Percentiles rank a stretch among this genome's conserved stretches.
phyloP scores from a whole-genome alignment of 352 stramenopile genomes.

The Globisporangium spiculum region DNA sequence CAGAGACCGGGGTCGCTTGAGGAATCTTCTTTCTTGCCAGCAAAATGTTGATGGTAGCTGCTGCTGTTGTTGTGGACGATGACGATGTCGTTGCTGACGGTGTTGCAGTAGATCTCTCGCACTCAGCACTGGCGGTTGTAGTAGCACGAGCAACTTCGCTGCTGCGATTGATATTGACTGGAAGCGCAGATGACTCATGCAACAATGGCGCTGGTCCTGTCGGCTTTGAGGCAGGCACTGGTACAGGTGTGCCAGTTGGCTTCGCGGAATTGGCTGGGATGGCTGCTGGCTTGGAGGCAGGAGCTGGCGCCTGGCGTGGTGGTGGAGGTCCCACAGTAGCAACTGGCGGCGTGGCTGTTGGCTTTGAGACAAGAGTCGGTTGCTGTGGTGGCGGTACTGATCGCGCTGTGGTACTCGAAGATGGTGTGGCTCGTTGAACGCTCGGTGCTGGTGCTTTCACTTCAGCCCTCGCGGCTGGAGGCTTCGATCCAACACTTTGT shows the following conservation, averaged over 20 bases:
- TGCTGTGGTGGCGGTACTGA: not conserved
- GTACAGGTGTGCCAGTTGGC: not conserved
- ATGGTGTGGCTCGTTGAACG: not conserved
- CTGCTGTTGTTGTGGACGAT: not conserved
- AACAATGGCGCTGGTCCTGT: not conserved
- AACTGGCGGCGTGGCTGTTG: not conserved
- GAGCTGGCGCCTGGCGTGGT: not conserved
- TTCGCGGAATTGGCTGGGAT: not conserved
- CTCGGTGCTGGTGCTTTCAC: not conserved
- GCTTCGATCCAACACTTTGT: not conserved
- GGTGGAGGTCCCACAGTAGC: not conserved
- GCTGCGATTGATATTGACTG: not conserved
- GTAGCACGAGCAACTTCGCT: not conserved
- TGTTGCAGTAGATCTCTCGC: not conserved
- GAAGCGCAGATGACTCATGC: not conserved
- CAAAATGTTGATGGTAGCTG: conserved; percentile 11
- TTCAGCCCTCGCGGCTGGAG: not conserved
- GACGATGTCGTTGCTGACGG: not conserved
- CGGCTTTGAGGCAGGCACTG: not conserved
- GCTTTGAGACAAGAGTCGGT: not conserved
- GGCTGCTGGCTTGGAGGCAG: not conserved
- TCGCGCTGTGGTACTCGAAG: not conserved
- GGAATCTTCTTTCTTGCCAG: conserved; percentile 28
- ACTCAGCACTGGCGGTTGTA: not conserved
- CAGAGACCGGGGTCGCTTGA: not conserved